Percentiles rank a stretch among this genome's conserved stretches.
Evolutionary conservation across 176 grass and related monocot genomes (phyloP).

Genomic region (Oryza australiensis): DNA sequence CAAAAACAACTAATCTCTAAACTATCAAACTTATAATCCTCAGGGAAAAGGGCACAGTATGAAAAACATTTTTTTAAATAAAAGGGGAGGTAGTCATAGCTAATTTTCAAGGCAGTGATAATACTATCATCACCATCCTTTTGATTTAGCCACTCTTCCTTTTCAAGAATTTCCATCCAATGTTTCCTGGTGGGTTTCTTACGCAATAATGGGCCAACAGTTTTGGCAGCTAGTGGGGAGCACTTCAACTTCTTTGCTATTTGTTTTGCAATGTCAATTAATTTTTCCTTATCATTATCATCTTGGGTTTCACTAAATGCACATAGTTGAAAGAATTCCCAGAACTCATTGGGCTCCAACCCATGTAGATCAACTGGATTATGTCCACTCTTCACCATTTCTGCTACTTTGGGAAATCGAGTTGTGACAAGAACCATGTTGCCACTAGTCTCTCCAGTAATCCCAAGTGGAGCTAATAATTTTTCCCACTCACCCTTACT

Average conservation of each 20-base stretch:
- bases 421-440: constrained; percentile 25
- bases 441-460: neutral
- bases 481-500: too few relatives aligned
- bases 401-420: constrained; percentile 3
- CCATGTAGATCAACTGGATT: neutral
- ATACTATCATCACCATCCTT: neutral
- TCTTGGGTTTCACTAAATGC: constrained; percentile 1
- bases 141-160: constrained; percentile 4
- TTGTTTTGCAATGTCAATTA: neutral
- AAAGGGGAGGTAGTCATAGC: constrained; percentile 33
- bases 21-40: neutral
- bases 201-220: neutral
- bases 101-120: constrained; percentile 25
- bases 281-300: neutral
- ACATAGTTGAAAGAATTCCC: neutral
- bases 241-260: constrained; percentile 4
- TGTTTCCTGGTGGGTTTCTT: neutral
- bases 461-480: neutral
- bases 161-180: constrained; percentile 9
- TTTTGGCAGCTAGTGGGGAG: constrained; percentile 19
- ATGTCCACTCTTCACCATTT: neutral
- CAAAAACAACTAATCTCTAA: neutral
- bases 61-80: constrained; percentile 25
- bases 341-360: constrained; percentile 2
- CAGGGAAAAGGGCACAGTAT: constrained; percentile 21